Evolutionary conservation across 1,139 yeast genomes (phyloP).

Genomic region (Candida glucosophila): DNA sequence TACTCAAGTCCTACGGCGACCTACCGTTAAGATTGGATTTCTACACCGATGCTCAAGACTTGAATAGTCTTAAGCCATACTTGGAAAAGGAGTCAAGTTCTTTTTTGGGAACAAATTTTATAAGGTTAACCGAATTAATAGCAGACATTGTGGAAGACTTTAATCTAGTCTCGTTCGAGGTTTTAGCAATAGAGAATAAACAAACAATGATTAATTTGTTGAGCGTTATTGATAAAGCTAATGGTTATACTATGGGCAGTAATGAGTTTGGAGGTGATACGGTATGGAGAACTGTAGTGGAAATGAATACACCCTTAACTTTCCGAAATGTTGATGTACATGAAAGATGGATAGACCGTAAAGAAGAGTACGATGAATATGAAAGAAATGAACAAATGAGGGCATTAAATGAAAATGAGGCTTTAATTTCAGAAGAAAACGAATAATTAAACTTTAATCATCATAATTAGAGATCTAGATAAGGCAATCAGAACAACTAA

Average conservation of each 20-base stretch:
- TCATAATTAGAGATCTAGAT: constrained; percentile 48
- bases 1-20: constrained; percentile 50
- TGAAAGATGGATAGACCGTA: constrained; percentile 91
- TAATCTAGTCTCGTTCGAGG: constrained; percentile 82
- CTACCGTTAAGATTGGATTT: constrained; percentile 71
- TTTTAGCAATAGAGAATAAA: constrained; percentile 84
- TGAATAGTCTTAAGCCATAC: constrained; percentile 58
- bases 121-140: constrained; percentile 65
- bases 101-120: constrained; percentile 53
- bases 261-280: constrained; percentile 94
- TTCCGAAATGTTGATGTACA: constrained; percentile 62
- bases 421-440: constrained; percentile 34
- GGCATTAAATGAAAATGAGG: constrained; percentile 16
- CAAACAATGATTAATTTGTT: constrained; percentile 80
- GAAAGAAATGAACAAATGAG: constrained; percentile 43
- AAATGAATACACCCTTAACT: constrained; percentile 60
- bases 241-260: constrained; percentile 87
- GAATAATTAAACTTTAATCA: constrained; percentile 68
- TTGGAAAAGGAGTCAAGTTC: constrained; percentile 63
- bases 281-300: constrained; percentile 89
- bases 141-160: constrained; percentile 83
- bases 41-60: constrained; percentile 88
- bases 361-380: constrained; percentile 59
- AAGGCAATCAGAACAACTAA: constrained; percentile 6
- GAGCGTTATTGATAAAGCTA: constrained; percentile 76